Evolutionary conservation across 352 stramenopile species (phyloP).

Genomic region (Globisporangium spinosum): DNA sequence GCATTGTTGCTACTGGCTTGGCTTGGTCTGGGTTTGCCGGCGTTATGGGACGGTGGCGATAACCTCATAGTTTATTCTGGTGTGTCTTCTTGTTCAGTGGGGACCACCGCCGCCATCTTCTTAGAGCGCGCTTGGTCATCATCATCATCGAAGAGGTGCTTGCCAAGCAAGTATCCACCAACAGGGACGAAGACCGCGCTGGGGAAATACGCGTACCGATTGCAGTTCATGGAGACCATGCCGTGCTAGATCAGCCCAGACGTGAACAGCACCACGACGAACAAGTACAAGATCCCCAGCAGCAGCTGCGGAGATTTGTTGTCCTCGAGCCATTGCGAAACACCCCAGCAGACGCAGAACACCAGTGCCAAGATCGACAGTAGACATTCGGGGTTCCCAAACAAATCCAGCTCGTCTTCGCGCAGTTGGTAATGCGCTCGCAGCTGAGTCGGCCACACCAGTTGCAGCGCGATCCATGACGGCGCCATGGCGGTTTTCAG

Average conservation of each 20-base stretch:
- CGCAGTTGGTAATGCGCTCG: constrained; percentile 54
- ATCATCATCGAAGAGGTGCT: background rate
- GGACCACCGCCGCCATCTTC: background rate
- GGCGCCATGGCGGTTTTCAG: constrained; percentile 13
- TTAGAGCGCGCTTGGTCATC: background rate
- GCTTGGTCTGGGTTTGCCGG: background rate
- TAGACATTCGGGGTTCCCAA: constrained; percentile 30
- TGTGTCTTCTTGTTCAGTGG: background rate
- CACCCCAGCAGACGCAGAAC: background rate
- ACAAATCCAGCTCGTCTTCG: constrained; percentile 28
- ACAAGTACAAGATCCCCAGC: background rate
- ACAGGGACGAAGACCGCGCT: background rate
- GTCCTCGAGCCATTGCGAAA: background rate
- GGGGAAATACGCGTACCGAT: background rate
- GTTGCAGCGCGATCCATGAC: constrained; percentile 29
- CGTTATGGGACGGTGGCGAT: background rate
- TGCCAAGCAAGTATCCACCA: background rate
- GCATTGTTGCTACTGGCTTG: background rate
- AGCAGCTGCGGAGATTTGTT: background rate
- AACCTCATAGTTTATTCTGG: background rate
- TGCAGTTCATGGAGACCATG: background rate
- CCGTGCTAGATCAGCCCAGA: background rate
- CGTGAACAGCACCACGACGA: background rate
- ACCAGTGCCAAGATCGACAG: constrained; percentile 23
- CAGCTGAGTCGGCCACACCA: constrained; percentile 44